These are phyloP conservation scores for Rhizopus stolonifer DNA, from an alignment of 371 early-diverging fungal genomes.

Conservation along the genomic window DNA sequence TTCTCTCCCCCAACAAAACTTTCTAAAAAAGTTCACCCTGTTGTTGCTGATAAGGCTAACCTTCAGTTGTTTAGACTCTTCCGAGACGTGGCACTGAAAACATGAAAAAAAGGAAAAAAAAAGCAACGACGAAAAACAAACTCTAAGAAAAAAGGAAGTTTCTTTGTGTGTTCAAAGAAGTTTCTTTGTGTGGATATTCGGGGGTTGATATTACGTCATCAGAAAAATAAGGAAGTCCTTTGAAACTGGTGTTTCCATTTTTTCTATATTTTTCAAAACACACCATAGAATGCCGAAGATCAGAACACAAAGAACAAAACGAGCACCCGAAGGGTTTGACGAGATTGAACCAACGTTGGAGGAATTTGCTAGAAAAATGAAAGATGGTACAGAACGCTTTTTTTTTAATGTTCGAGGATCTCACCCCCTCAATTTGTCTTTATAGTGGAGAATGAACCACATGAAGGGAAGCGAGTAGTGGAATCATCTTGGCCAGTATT, in stretches of 20 bases:
- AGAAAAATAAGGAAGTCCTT: too few species aligned
- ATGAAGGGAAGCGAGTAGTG: slow-evolving; percentile 92
- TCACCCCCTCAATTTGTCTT: not conserved
- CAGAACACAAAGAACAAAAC: slow-evolving; percentile 71
- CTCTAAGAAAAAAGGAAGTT: too few species aligned
- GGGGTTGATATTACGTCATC: slow-evolving; percentile 1
- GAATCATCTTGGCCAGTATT: slow-evolving; percentile 96
- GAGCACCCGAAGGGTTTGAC: slow-evolving; percentile 94
- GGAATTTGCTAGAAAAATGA: slow-evolving; percentile 93
- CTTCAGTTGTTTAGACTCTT: too few species aligned
- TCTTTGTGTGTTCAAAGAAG: too few species aligned
- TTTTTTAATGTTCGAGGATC: not conserved
- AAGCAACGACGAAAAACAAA: too few species aligned
- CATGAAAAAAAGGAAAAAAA: too few species aligned
- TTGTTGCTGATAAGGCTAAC: too few species aligned
- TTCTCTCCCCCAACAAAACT: too few species aligned
- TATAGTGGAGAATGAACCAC: slow-evolving; percentile 93
- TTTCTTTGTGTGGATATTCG: too few species aligned
- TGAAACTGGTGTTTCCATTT: not conserved
- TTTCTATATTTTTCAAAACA: not conserved
- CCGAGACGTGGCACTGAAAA: too few species aligned
- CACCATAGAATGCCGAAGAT: slow-evolving; percentile 72
- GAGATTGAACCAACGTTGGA: slow-evolving; percentile 92
- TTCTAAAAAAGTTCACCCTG: too few species aligned
- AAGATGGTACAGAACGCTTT: slow-evolving; percentile 75